Base-by-base conservation (phyloP, 2,329 filamentous ascomycete genomes). In the Escovopsis sp. region DNA sequence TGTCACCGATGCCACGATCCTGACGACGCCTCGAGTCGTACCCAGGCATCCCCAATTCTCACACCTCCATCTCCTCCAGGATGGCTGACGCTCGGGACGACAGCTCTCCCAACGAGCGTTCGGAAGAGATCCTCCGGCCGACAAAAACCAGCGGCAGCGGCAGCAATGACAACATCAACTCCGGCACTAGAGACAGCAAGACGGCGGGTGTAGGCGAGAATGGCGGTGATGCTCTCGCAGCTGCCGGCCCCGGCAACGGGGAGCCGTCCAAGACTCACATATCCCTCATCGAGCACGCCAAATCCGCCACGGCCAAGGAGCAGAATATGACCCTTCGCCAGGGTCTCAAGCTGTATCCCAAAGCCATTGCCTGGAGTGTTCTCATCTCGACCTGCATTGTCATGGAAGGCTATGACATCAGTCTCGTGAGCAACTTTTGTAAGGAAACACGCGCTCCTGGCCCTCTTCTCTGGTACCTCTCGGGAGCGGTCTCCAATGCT, bases 331-430 rank as follows among this genome's bases (percentile, higher is more conserved):
- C 72, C 38, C 66, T 94, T 45, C 56, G 73, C 58, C 77, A 94
- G 65, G 86, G 85, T 48, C 70, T 94, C 59, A 77, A 70, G 55
- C 70, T 91, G 26, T 94, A 94, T 57, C 86, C 85, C 45, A 89
- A 93, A 66, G 87, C 87, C 19, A 80, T 93, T 44, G 72, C 67
- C 19, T 94, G 85, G 85, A 85, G 80, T 52, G 55, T 94, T 40
- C 67, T 93, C 45, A 88, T 94, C 60, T 89, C 82, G n/a, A 89
- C 85, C 0, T 88, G 83, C 58, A 91, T 94, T 55, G 77, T 76
- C 53, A 94, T 94, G 87, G 86, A 94, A 61, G 86, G 85, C 32
- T 93, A 88, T 64, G 85, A 94, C 56, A 70, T 91, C 45, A 80
- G 76, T 53, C 67, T 93, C 42, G 76, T 91, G 53, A 85, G 81